These are phyloP conservation scores for Paraconiothyrium sp. DNA, from an alignment of 2,329 filamentous ascomycete genomes.

Conservation along the genomic window DNA sequence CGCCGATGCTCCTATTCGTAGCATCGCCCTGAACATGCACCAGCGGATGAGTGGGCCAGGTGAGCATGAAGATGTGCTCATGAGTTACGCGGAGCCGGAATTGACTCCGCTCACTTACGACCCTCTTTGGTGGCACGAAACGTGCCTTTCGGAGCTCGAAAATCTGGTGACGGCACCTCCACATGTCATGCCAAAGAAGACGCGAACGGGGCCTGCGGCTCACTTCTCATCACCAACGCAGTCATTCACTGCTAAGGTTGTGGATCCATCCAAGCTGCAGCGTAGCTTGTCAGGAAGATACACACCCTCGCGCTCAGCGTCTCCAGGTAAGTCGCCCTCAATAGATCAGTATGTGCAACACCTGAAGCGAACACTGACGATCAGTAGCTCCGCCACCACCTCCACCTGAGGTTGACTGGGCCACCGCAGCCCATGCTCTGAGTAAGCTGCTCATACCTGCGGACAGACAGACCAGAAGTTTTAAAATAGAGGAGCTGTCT, in stretches of 20 bases:
- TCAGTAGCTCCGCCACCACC: slow-evolving; percentile 68
- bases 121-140: slow-evolving; percentile 56
- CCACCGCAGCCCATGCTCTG: slow-evolving; percentile 82
- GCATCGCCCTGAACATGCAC: slow-evolving; percentile 68
- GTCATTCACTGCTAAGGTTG: slow-evolving; percentile 82
- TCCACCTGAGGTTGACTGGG: slow-evolving; percentile 85
- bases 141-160: slow-evolving; percentile 44
- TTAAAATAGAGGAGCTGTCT: slow-evolving; percentile 77
- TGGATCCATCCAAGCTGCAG: slow-evolving; percentile 72
- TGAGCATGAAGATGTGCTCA: slow-evolving; percentile 30
- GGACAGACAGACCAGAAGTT: slow-evolving; percentile 78
- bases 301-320: slow-evolving; percentile 6
- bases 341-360: neutral
- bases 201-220: slow-evolving; percentile 66
- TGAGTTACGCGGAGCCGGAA: slow-evolving; percentile 32
- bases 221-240: slow-evolving; percentile 90
- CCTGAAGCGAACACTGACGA: slow-evolving; percentile 21
- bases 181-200: slow-evolving; percentile 65
- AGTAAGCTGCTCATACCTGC: slow-evolving; percentile 82
- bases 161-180: slow-evolving; percentile 44
- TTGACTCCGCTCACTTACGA: slow-evolving; percentile 47
- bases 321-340: neutral
- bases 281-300: slow-evolving; percentile 66
- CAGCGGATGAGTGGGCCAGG: slow-evolving; percentile 58
- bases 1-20: slow-evolving; percentile 43